Evolutionary conservation across 129 eudicot genomes (phyloP).

Genomic region (Artemisia tridentata): DNA sequence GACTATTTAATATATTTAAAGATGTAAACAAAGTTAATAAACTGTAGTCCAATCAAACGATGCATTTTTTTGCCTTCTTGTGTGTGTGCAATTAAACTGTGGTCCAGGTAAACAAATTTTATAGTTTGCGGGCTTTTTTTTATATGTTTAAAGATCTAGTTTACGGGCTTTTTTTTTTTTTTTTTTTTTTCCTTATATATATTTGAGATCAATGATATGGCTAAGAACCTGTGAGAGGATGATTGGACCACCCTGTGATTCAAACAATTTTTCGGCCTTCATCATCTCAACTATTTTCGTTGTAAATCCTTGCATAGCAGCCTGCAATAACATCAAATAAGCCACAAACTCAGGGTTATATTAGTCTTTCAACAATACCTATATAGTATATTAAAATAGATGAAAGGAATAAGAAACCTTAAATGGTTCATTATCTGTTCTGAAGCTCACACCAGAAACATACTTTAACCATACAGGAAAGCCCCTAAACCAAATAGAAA

Average conservation of each 20-base stretch:
- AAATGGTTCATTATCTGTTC: constrained; percentile 88
- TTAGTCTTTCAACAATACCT: constrained; percentile 5
- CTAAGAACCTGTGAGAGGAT: constrained; percentile 78
- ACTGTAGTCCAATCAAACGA: too few species aligned
- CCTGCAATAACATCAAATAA: constrained; percentile 41
- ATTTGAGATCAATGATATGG: too few species aligned
- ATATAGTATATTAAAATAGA: background rate
- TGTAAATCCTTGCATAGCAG: constrained; percentile 94
- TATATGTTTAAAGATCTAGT: too few species aligned
- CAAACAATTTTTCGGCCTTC: constrained; percentile 72
- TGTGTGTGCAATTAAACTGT: too few species aligned
- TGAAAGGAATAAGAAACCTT: constrained; percentile 41
- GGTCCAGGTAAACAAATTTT: too few species aligned
- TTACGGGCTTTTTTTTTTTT: too few species aligned
- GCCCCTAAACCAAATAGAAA: constrained; percentile 49
- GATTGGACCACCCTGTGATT: constrained; percentile 94
- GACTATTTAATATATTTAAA: too few species aligned
- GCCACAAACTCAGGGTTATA: constrained; percentile 17
- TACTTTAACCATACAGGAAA: constrained; percentile 99
- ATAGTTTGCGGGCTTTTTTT: too few species aligned
- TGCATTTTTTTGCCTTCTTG: too few species aligned
- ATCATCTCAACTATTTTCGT: constrained; percentile 76
- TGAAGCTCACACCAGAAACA: constrained; percentile 95
- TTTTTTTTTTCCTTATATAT: too few species aligned
- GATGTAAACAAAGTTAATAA: too few species aligned